Conservation (phyloP, 306 rosid species). For the Prunus persica region Prunus_persica_NCBIv2 NC_034012.1:8451501-8452000, state of each 20-base stretch:
- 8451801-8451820: slow-evolving; percentile 90
- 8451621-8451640: slow-evolving; percentile 85
- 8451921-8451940: background rate
- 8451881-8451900: slow-evolving; percentile 24
- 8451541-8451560: slow-evolving; percentile 12
- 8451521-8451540: background rate
- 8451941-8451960: slow-evolving; percentile 56
- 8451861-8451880: slow-evolving; percentile 57
- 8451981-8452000: slow-evolving; percentile 89
- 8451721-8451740: slow-evolving; percentile 7
- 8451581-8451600: slow-evolving; percentile 92
- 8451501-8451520: background rate
- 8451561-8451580: slow-evolving; percentile 48
- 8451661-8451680: slow-evolving; percentile 81
- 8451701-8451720: background rate
- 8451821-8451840: slow-evolving; percentile 92
- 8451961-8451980: slow-evolving; percentile 95
- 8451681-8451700: slow-evolving; percentile 32
- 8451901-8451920: background rate
- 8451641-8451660: slow-evolving; percentile 88
- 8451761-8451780: background rate
- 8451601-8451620: slow-evolving; percentile 86
- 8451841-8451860: slow-evolving; percentile 84
- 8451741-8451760: slow-evolving; percentile 8
- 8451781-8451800: slow-evolving; percentile 83